Percentiles rank a stretch among this genome's conserved stretches.
Conservation (phyloP, 208 protist genomes). For the Acanthamoeba culbertsoni region DNA sequence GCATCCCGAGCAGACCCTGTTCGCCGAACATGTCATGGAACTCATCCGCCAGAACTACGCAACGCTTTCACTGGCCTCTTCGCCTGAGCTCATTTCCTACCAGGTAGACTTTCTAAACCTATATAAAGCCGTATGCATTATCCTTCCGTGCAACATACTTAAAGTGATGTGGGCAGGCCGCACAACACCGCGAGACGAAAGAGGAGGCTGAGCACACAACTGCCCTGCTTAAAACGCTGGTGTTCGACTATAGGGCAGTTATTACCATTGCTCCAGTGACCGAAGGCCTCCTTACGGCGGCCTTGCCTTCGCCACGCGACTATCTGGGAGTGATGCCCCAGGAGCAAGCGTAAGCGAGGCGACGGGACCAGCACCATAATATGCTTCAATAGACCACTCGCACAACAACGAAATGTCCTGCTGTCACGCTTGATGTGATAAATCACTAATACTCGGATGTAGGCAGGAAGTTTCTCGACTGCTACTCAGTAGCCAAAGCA, state of each 20-base stretch:
- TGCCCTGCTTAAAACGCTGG: not conserved
- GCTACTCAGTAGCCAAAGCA: too few relatives aligned
- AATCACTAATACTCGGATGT: too few relatives aligned
- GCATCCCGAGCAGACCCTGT: conserved; percentile 34
- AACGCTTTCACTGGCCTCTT: not conserved
- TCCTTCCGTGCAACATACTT: not conserved
- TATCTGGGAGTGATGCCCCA: too few relatives aligned
- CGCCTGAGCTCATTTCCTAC: not conserved
- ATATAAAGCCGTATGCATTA: not conserved
- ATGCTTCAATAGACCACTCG: too few relatives aligned
- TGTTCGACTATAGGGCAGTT: not conserved
- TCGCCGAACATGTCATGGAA: not conserved
- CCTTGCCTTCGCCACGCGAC: not conserved
- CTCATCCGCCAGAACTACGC: not conserved
- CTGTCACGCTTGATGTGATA: too few relatives aligned
- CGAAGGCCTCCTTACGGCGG: not conserved
- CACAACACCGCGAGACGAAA: not conserved
- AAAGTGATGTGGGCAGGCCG: not conserved
- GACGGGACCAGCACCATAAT: too few relatives aligned
- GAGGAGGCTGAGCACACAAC: not conserved
- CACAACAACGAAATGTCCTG: too few relatives aligned
- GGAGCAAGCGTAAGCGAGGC: too few relatives aligned
- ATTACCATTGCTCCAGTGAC: not conserved
- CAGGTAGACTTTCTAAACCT: not conserved
- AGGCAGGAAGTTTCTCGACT: too few relatives aligned